phyloP scores from a whole-genome alignment of 805 yeast species.

The Saccharomycopsis sp. region DNA sequence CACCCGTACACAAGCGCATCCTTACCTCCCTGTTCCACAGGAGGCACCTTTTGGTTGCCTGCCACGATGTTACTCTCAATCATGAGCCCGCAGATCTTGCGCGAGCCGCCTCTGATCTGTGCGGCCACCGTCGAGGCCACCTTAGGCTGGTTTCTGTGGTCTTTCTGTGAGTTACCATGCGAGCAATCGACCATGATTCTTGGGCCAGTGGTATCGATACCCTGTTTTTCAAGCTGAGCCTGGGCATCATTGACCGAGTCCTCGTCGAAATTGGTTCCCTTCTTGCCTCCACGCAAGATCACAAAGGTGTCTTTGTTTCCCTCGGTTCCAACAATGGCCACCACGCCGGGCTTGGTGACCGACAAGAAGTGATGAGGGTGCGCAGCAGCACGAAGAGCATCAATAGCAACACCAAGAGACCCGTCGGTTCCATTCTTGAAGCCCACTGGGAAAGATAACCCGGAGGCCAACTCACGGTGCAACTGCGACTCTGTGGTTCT shows the following conservation, averaged over 20 bases:
- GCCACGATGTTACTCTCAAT: constrained; percentile 88
- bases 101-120: constrained; percentile 79
- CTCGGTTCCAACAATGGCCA: constrained; percentile 92
- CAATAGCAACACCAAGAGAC: constrained; percentile 83
- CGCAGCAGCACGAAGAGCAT: constrained; percentile 88
- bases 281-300: constrained; percentile 92
- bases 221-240: constrained; percentile 39
- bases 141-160: constrained; percentile 90
- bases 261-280: constrained; percentile 88
- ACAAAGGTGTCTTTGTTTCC: constrained; percentile 94
- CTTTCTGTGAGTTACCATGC: constrained; percentile 94
- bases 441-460: constrained; percentile 97
- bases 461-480: constrained; percentile 96
- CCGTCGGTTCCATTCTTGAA: constrained; percentile 99
- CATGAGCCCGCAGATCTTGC: constrained; percentile 84
- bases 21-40: constrained; percentile 43
- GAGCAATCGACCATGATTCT: constrained; percentile 94
- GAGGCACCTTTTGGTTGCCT: constrained; percentile 83
- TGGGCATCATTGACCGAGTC: constrained; percentile 72
- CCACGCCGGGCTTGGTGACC: constrained; percentile 94
- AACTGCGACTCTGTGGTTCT: constrained; percentile 98
- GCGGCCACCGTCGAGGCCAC: constrained; percentile 79
- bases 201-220: constrained; percentile 35
- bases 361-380: constrained; percentile 94
- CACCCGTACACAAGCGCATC: constrained; percentile 81